These are phyloP conservation scores for Eimeria praecox DNA, from an alignment of 169 alveolate species.

Conservation along the genomic window DNA sequence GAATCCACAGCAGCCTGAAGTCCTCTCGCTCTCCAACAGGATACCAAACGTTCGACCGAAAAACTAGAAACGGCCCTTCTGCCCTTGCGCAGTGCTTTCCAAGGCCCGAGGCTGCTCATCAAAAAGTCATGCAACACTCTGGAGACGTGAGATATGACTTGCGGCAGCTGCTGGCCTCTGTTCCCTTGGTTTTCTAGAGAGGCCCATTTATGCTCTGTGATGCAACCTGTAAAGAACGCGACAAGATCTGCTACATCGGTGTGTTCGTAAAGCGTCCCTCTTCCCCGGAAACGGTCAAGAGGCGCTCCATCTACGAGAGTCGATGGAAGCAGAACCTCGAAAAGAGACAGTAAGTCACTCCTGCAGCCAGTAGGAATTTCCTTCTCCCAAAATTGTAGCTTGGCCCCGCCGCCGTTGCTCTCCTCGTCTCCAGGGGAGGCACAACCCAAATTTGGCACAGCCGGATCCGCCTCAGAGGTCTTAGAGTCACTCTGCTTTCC, in stretches of 20 bases:
- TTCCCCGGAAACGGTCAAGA: not conserved
- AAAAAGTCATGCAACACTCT: slow-evolving; percentile 7
- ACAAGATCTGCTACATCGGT: not conserved
- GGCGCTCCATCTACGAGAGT: not conserved
- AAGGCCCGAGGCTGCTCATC: not conserved
- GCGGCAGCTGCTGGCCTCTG: not conserved
- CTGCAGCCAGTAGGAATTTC: slow-evolving; percentile 27
- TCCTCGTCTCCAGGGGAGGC: not conserved
- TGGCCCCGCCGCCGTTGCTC: not conserved
- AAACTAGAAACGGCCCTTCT: not conserved
- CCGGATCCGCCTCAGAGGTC: not conserved
- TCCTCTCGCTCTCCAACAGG: slow-evolving; percentile 41
- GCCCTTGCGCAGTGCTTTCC: slow-evolving; percentile 50
- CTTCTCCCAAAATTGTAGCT: not conserved
- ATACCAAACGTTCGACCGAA: not conserved
- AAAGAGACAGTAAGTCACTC: not conserved
- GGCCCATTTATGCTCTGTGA: not conserved
- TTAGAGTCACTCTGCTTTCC: not conserved
- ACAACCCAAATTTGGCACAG: not conserved
- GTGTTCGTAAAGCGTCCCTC: not conserved
- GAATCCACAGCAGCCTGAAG: not conserved
- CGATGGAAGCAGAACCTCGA: not conserved
- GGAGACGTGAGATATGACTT: not conserved
- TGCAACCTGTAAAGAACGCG: slow-evolving; percentile 2
- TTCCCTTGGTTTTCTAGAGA: not conserved